Percentiles rank a stretch among this genome's conserved stretches.
Evolutionary conservation across 495 filamentous ascomycete genomes (phyloP).

Genomic region (Podospora didyma): DNA sequence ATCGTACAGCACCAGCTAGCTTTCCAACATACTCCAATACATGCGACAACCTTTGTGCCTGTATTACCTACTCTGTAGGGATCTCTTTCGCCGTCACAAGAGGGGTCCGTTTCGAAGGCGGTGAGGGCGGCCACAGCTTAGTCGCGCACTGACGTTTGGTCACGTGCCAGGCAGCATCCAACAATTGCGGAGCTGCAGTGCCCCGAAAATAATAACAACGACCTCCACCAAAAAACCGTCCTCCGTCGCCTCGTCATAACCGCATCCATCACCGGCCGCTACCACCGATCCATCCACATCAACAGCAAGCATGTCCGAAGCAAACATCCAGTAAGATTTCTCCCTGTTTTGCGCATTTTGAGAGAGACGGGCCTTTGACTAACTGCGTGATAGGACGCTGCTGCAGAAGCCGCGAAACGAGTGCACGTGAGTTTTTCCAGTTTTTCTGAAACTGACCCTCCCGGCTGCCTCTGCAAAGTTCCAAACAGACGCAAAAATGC

Average conservation of each 20-base stretch:
- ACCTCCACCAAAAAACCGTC: neutral
- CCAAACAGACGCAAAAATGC: too few species aligned
- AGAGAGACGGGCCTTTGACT: neutral
- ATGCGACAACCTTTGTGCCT: too few species aligned
- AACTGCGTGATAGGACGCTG: constrained; percentile 15
- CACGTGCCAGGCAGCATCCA: neutral
- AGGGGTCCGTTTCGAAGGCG: neutral
- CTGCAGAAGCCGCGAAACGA: constrained; percentile 28
- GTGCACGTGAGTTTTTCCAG: constrained; percentile 25
- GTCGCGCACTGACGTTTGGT: too few species aligned
- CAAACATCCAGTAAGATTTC: constrained; percentile 25
- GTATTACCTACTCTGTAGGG: too few species aligned
- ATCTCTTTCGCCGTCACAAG: too few species aligned
- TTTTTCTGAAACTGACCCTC: too few species aligned
- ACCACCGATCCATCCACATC: neutral
- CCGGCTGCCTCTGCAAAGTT: neutral
- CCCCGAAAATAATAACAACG: neutral
- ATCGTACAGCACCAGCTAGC: too few species aligned
- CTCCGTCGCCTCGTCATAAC: neutral
- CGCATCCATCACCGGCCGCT: neutral
- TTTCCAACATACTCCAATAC: too few species aligned
- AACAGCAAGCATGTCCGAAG: constrained; percentile 22
- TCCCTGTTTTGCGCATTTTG: neutral
- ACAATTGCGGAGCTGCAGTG: neutral
- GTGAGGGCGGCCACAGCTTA: too few species aligned